phyloP scores from a whole-genome alignment of 1,139 yeast species.

The Waltiozyma sp. region DNA sequence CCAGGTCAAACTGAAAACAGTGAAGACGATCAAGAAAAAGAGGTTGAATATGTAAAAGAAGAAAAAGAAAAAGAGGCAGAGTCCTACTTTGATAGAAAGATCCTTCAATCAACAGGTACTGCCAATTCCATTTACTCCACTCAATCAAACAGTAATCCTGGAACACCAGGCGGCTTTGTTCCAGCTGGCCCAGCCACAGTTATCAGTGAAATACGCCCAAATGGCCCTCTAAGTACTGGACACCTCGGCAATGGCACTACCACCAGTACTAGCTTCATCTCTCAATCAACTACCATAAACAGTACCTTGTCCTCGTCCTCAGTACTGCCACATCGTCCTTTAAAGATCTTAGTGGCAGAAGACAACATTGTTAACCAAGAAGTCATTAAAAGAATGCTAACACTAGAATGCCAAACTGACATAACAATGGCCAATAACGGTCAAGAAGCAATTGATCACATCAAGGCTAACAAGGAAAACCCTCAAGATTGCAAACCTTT shows the following conservation, averaged over 20 bases:
- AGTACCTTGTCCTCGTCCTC: background rate
- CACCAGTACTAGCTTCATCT: background rate
- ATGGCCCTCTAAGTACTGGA: too few relatives aligned
- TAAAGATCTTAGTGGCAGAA: slow-evolving; percentile 79
- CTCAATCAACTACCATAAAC: background rate
- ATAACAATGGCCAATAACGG: slow-evolving; percentile 82
- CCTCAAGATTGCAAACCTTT: slow-evolving; percentile 11
- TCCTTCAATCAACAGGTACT: slow-evolving; percentile 28
- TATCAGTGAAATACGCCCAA: background rate
- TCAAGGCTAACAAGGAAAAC: slow-evolving; percentile 1
- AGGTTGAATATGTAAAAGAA: too few relatives aligned
- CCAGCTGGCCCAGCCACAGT: too few relatives aligned
- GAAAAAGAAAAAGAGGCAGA: slow-evolving; percentile 1
- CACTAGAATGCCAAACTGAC: slow-evolving; percentile 62
- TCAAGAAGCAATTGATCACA: slow-evolving; percentile 59
- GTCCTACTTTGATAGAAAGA: slow-evolving; percentile 22
- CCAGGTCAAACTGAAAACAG: too few relatives aligned
- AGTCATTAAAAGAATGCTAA: slow-evolving; percentile 76
- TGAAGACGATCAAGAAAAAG: too few relatives aligned
- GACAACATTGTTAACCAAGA: slow-evolving; percentile 89
- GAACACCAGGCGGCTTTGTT: background rate
- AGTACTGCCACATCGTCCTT: slow-evolving; percentile 9
- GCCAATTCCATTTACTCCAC: slow-evolving; percentile 16
- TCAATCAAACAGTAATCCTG: slow-evolving; percentile 8
- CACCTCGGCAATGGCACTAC: background rate